Evolutionary conservation across 768 basidiomycete species (phyloP).

Genomic region (Gautieria morchelliformis): DNA sequence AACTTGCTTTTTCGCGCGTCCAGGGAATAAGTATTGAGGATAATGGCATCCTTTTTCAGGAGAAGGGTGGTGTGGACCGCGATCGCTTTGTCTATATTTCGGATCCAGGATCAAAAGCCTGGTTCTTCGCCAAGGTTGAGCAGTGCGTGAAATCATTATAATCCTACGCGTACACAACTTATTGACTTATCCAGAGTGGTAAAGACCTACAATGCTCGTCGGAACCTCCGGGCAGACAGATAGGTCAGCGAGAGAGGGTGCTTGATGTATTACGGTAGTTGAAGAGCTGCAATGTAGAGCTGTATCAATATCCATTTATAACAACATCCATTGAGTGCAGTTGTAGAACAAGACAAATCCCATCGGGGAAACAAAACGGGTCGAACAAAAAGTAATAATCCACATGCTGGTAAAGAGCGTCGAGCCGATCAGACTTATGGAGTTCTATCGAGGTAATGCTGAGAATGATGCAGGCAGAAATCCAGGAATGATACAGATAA

Average conservation of each 20-base stretch:
- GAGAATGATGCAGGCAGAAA: background rate
- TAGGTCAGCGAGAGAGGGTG: background rate
- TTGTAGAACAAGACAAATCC: background rate
- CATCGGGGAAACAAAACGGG: background rate
- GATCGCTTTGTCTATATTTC: conserved; percentile 72
- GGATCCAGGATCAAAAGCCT: conserved; percentile 62
- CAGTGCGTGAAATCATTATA: background rate
- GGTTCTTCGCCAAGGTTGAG: conserved; percentile 75
- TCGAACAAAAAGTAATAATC: background rate
- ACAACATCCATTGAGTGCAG: background rate
- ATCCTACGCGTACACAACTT: background rate
- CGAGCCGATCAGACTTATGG: background rate
- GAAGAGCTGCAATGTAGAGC: background rate
- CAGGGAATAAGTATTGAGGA: conserved; percentile 86
- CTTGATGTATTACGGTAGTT: background rate
- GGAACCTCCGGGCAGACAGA: conserved; percentile 25
- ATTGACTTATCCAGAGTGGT: conserved; percentile 39
- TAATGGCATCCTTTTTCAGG: conserved; percentile 79
- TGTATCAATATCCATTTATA: conserved; percentile 1
- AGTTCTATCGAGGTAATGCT: background rate
- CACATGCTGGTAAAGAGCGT: background rate
- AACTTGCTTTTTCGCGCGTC: conserved; percentile 77
- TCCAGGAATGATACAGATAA: background rate
- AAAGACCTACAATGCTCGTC: conserved; percentile 62
- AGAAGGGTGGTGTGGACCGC: conserved; percentile 65